Percentiles rank a stretch among this genome's conserved stretches.
Conservation (phyloP, 2,329 filamentous ascomycete species). For the Alternaria rosae region DNA sequence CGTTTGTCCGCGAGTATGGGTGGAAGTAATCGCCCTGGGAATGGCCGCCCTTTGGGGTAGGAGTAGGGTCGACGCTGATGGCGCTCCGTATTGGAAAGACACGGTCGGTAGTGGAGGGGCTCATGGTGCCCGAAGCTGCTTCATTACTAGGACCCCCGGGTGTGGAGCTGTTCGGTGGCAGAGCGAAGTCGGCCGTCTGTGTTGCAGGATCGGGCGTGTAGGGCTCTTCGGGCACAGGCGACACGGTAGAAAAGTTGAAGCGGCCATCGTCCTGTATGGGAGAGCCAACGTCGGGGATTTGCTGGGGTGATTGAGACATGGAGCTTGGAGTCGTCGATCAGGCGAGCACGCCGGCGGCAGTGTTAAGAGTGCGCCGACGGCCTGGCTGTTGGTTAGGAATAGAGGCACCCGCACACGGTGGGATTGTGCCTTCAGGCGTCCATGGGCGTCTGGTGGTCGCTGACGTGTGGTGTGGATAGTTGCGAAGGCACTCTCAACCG, state of each 20-base stretch:
- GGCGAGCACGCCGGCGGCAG: background rate
- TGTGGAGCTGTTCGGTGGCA: slow-evolving; percentile 16
- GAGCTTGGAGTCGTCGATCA: slow-evolving; percentile 6
- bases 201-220: slow-evolving; percentile 10
- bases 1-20: slow-evolving; percentile 33
- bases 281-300: slow-evolving; percentile 20
- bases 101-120: slow-evolving; percentile 61
- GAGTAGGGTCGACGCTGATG: slow-evolving; percentile 70
- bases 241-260: slow-evolving; percentile 17
- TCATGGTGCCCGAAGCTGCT: slow-evolving; percentile 37
- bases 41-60: slow-evolving; percentile 25
- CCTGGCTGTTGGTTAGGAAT: slow-evolving; percentile 4
- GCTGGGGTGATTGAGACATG: slow-evolving; percentile 39
- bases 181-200: slow-evolving; percentile 7
- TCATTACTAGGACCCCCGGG: slow-evolving; percentile 28
- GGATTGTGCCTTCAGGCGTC: slow-evolving; percentile 24
- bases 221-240: slow-evolving; percentile 24
- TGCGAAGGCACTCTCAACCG: background rate
- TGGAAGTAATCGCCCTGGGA: slow-evolving; percentile 49
- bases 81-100: slow-evolving; percentile 86
- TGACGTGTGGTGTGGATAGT: slow-evolving; percentile 7
- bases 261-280: slow-evolving; percentile 8
- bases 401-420: slow-evolving; percentile 17
- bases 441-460: slow-evolving; percentile 22
- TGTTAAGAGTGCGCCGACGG: background rate